These are phyloP conservation scores for Mortierella sp. DNA, from an alignment of 371 early-diverging fungal species.

Conservation along the genomic window DNA sequence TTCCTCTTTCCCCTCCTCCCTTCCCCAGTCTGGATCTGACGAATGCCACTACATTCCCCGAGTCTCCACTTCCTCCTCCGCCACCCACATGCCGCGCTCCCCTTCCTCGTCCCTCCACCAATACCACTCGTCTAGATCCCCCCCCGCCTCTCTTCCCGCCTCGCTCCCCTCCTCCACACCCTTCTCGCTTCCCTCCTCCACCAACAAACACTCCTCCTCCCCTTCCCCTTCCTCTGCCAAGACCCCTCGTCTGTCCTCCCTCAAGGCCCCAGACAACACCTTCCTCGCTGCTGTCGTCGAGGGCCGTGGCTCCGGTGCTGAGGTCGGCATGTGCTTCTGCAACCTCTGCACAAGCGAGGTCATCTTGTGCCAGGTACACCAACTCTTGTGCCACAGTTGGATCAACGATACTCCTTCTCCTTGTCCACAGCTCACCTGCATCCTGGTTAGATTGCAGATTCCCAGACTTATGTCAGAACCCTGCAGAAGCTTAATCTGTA, in stretches of 20 bases:
- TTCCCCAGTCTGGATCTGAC: too few species aligned
- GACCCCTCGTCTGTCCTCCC: background rate
- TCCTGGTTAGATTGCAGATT: slow-evolving; percentile 69
- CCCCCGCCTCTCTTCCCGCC: too few species aligned
- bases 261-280: slow-evolving; percentile 5
- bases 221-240: too few species aligned
- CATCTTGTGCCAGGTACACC: slow-evolving; percentile 66
- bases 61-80: too few species aligned
- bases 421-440: background rate
- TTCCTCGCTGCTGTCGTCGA: slow-evolving; percentile 53
- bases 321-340: slow-evolving; percentile 75
- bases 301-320: slow-evolving; percentile 57
- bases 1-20: too few species aligned
- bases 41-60: too few species aligned
- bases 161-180: background rate
- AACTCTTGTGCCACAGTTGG: background rate
- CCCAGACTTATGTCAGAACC: slow-evolving; percentile 69
- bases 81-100: too few species aligned
- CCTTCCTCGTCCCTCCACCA: too few species aligned
- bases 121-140: too few species aligned
- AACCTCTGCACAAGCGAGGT: slow-evolving; percentile 71
- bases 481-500: slow-evolving; percentile 69
- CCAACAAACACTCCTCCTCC: too few species aligned
- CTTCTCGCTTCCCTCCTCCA: too few species aligned
- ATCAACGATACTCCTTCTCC: background rate